These are phyloP conservation scores for Monosporascus sp. DNA, from an alignment of 2,329 filamentous ascomycete species.

Conservation along the genomic window DNA sequence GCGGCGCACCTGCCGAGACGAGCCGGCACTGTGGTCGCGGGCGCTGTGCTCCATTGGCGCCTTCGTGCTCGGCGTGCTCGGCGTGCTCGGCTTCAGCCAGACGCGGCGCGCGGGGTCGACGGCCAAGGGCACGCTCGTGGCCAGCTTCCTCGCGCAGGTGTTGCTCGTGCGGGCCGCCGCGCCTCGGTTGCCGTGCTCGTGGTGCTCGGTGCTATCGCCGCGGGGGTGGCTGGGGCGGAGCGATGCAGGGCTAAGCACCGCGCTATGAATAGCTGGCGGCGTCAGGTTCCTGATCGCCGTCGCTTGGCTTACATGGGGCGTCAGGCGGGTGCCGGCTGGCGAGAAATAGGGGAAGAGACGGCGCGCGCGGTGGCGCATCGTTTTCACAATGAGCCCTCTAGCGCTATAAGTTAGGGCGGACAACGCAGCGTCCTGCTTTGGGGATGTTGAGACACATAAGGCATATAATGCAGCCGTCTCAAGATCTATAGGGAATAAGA, in stretches of 20 bases:
- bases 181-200: slow-evolving; percentile 39
- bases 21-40: slow-evolving; percentile 48
- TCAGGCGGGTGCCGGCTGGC: background rate
- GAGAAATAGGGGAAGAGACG: background rate
- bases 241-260: slow-evolving; percentile 32
- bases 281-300: slow-evolving; percentile 38
- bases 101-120: slow-evolving; percentile 28
- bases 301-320: slow-evolving; percentile 29
- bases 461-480: no score
- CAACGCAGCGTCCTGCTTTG: no score
- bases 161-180: slow-evolving; percentile 41
- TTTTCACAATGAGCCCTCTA: no score
- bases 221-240: slow-evolving; percentile 44
- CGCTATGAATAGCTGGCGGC: slow-evolving; percentile 40
- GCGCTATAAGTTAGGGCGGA: no score
- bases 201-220: slow-evolving; percentile 40
- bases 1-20: slow-evolving; percentile 45
- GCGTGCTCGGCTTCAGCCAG: slow-evolving; percentile 43
- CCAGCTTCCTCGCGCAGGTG: slow-evolving; percentile 48
- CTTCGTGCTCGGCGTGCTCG: slow-evolving; percentile 49
- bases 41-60: slow-evolving; percentile 47
- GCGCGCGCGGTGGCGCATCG: background rate
- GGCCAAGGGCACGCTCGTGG: slow-evolving; percentile 36
- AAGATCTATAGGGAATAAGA: no score
- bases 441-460: no score